Evolutionary conservation across 163 green algal species (phyloP).

Genomic region (Volvox carteri): DNA sequence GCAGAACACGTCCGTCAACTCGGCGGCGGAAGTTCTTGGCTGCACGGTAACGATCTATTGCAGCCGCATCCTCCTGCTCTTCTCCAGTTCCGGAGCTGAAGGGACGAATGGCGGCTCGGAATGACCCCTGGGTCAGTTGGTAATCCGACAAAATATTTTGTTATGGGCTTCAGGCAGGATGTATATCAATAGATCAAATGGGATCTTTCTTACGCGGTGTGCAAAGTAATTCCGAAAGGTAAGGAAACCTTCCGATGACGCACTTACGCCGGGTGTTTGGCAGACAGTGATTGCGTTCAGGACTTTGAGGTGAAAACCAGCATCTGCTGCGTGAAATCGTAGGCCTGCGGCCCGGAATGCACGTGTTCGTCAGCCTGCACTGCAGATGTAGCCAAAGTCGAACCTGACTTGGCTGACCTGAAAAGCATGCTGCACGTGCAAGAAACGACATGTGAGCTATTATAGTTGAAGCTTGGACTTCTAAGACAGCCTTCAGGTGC

Average conservation of each 20-base stretch:
- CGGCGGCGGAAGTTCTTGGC: constrained; percentile 49
- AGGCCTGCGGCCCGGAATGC: background rate
- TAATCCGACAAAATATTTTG: no score
- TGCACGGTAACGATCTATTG: background rate
- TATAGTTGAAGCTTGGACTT: no score
- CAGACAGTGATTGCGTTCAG: background rate
- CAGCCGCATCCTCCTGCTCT: constrained; percentile 10
- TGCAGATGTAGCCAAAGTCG: background rate
- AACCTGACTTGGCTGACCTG: background rate
- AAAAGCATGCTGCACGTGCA: background rate
- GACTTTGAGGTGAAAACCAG: background rate
- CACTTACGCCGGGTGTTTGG: background rate
- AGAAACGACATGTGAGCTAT: background rate
- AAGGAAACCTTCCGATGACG: background rate
- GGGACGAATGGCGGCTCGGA: no score
- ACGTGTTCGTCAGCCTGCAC: no score
- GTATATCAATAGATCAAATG: no score
- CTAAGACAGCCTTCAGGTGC: no score
- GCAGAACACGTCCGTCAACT: constrained; percentile 24
- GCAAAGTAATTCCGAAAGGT: no score
- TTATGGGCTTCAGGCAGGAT: no score
- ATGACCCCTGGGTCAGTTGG: constrained; percentile 30
- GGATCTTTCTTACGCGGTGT: no score
- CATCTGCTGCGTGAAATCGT: background rate
- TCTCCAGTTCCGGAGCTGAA: background rate